Evolutionary conservation across 495 filamentous ascomycete species (phyloP).

Genomic region (Neurospora terricola): DNA sequence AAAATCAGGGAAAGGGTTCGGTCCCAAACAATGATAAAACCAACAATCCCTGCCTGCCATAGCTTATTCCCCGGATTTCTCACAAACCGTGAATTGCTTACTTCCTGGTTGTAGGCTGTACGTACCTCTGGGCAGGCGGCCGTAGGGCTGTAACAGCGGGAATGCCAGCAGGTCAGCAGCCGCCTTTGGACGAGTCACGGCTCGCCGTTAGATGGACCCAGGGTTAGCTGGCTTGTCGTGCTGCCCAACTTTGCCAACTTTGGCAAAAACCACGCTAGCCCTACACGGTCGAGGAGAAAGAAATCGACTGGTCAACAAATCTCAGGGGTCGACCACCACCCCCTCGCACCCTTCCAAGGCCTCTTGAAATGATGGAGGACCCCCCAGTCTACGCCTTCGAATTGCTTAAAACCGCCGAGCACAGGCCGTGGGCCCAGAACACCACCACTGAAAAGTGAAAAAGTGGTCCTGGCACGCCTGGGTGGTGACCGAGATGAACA

Average conservation of each 20-base stretch:
- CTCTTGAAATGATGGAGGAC: not conserved
- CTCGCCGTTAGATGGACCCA: not conserved
- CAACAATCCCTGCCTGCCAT: not conserved
- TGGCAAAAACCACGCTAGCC: not conserved
- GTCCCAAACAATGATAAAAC: not conserved
- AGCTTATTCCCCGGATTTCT: not conserved
- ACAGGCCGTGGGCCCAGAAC: not conserved
- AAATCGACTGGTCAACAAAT: not conserved
- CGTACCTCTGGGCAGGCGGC: not conserved
- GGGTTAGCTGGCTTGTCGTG: not conserved
- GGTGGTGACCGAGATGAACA: not conserved
- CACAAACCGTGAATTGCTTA: not conserved
- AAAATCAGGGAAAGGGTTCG: not conserved
- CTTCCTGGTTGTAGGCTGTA: not conserved
- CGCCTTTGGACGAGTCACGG: not conserved
- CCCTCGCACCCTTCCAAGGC: not conserved
- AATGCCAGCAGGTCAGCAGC: not conserved
- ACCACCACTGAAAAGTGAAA: not conserved
- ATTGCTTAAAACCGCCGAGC: not conserved
- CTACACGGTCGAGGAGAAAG: not conserved
- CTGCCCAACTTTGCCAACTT: not conserved
- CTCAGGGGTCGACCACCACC: not conserved
- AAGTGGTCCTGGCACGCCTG: not conserved
- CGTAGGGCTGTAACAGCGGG: not conserved
- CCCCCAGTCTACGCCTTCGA: not conserved